Percentiles rank a stretch among this genome's conserved stretches.
These are phyloP conservation scores for Stagonosporopsis chrysanthemi DNA, from an alignment of 2,329 filamentous ascomycete species.

Conservation along the genomic window DNA sequence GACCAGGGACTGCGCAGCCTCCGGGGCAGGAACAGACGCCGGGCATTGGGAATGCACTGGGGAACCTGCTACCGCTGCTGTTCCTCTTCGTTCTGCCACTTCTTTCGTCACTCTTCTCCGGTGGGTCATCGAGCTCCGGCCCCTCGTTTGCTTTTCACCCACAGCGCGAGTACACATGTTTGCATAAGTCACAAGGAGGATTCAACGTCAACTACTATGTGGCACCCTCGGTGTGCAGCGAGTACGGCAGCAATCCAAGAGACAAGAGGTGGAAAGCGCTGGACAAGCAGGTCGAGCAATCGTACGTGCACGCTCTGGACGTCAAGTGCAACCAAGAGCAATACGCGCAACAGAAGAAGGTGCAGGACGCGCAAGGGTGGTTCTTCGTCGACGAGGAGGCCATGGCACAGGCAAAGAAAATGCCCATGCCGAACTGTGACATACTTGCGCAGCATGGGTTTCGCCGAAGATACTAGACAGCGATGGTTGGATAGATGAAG, in stretches of 20 bases:
- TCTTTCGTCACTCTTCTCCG: conserved; percentile 77
- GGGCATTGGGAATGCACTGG: conserved; percentile 62
- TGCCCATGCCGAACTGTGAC: conserved; percentile 68
- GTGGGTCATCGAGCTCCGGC: conserved; percentile 60
- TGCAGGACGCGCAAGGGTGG: conserved; percentile 85
- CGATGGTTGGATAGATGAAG: not conserved
- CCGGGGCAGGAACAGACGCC: conserved; percentile 59
- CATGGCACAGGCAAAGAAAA: conserved; percentile 72
- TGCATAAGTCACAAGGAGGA: conserved; percentile 70
- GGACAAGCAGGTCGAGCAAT: conserved; percentile 78
- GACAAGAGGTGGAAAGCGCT: conserved; percentile 74
- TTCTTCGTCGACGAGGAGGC: conserved; percentile 82
- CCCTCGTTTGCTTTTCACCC: conserved; percentile 80
- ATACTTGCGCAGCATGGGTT: conserved; percentile 59
- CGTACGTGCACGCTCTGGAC: conserved; percentile 72
- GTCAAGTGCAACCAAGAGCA: conserved; percentile 79
- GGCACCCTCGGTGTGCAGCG: conserved; percentile 77
- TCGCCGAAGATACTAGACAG: conserved; percentile 11
- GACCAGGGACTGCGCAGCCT: conserved; percentile 69
- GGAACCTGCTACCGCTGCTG: conserved; percentile 85
- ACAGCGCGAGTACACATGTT: conserved; percentile 74
- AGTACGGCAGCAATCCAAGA: conserved; percentile 59
- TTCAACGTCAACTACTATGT: conserved; percentile 85
- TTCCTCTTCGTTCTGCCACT: conserved; percentile 83
- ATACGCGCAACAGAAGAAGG: conserved; percentile 68